Percentiles rank a stretch among this genome's conserved stretches.
Conservation (phyloP, 768 basidiomycete species). For the Lactifluus rugatus region DNA sequence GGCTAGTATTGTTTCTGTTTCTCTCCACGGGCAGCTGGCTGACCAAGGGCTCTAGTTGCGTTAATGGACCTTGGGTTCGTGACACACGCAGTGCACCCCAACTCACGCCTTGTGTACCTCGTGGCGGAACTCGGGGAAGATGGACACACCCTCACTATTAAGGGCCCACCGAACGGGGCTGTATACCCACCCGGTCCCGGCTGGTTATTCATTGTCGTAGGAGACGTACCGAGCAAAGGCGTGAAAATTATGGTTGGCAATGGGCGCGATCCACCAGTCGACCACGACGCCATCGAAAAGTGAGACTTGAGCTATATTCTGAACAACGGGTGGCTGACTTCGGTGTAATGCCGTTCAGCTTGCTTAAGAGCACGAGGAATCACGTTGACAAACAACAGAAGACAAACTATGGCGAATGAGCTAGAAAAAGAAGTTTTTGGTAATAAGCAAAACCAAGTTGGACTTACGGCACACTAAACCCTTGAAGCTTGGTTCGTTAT, state of each 20-base stretch:
- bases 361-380: conserved; percentile 35
- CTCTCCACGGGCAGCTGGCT: not conserved
- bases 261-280: conserved; percentile 50
- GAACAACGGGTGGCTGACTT: not conserved
- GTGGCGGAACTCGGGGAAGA: conserved; percentile 34
- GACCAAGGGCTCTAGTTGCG: conserved; percentile 35
- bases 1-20: conserved; percentile 27
- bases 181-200: conserved; percentile 78
- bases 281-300: conserved; percentile 48
- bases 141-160: conserved; percentile 42
- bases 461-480: not conserved
- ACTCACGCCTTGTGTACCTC: conserved; percentile 68
- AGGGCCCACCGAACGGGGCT: conserved; percentile 50
- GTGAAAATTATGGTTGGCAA: conserved; percentile 58
- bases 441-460: not conserved
- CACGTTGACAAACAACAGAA: not conserved
- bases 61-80: conserved; percentile 79
- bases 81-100: conserved; percentile 68
- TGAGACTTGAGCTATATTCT: conserved; percentile 26
- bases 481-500: not conserved
- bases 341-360: conserved; percentile 27
- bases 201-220: conserved; percentile 58
- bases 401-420: conserved; percentile 18
- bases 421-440: too few species aligned
- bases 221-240: conserved; percentile 58